These are phyloP conservation scores for Penicillium nordicum DNA, from an alignment of 2,329 filamentous ascomycete species.

Conservation along the genomic window DNA sequence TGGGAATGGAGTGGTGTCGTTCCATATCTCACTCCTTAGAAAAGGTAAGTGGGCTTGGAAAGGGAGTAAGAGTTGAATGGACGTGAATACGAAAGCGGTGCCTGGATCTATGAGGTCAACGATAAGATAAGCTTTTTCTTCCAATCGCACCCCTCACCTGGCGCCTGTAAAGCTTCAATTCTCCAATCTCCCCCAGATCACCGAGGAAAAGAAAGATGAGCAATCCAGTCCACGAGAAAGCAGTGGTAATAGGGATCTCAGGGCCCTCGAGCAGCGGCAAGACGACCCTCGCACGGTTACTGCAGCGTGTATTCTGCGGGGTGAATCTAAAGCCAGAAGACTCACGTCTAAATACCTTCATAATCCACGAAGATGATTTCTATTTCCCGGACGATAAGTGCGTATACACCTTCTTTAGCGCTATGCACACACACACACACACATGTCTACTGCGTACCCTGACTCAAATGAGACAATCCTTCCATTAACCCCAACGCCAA, in stretches of 20 bases:
- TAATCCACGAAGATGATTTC: conserved; percentile 95
- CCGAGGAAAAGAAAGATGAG: conserved; percentile 2
- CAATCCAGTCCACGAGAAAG: conserved; percentile 10
- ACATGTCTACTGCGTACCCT: neutral
- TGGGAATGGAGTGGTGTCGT: too few species aligned
- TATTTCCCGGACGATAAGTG: conserved; percentile 76
- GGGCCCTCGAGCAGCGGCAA: conserved; percentile 93
- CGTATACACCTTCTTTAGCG: conserved; percentile 24
- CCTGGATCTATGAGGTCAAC: neutral
- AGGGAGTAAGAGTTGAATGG: too few species aligned
- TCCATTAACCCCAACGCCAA: neutral
- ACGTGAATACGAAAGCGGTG: too few species aligned
- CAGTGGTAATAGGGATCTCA: conserved; percentile 73
- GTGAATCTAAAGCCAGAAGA: conserved; percentile 3
- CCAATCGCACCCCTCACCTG: neutral
- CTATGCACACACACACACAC: too few species aligned
- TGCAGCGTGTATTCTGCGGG: conserved; percentile 73
- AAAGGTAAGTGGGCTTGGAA: too few species aligned
- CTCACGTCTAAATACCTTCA: conserved; percentile 51
- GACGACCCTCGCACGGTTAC: conserved; percentile 81
- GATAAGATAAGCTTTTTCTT: conserved; percentile 1
- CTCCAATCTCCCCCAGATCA: conserved; percentile 9
- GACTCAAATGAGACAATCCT: neutral
- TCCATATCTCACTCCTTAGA: too few species aligned
- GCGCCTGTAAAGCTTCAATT: neutral